Conservation (phyloP, 495 filamentous ascomycete species). For the Immersiella caudata region DNA sequence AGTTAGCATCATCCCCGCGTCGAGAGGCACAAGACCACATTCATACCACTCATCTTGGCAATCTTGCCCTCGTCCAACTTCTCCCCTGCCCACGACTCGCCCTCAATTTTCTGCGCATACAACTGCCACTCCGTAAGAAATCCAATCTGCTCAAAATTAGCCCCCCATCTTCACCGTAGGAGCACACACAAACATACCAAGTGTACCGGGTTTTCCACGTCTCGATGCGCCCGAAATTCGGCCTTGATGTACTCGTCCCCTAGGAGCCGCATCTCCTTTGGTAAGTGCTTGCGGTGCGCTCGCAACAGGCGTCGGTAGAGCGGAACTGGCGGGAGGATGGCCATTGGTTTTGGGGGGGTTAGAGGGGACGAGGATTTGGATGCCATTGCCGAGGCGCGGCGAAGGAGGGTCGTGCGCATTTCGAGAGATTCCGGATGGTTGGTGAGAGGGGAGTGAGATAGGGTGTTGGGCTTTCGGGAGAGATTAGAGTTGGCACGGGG, state of each 20-base stretch:
- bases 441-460: not conserved
- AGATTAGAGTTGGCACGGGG: not conserved
- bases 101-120: conserved; percentile 89
- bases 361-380: conserved; percentile 12
- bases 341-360: conserved; percentile 62
- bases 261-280: conserved; percentile 72
- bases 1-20: not conserved
- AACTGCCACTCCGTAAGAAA: conserved; percentile 96
- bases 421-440: no score
- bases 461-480: no score
- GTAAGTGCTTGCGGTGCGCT: conserved; percentile 78
- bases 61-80: conserved; percentile 77
- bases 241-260: conserved; percentile 90
- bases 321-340: conserved; percentile 86
- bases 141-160: conserved; percentile 64
- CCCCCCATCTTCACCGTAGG: not conserved
- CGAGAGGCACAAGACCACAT: conserved; percentile 1
- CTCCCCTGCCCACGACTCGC: conserved; percentile 76
- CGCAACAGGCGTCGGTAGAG: conserved; percentile 87
- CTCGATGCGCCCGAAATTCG: conserved; percentile 82
- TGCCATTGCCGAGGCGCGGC: conserved; percentile 24
- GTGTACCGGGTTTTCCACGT: conserved; percentile 88
- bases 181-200: conserved; percentile 62
- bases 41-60: conserved; percentile 92
- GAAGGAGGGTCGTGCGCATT: not conserved